Evolutionary conservation across 108 stramenopile species (phyloP).

Genomic region (Chaetoceros tenuissimus): DNA sequence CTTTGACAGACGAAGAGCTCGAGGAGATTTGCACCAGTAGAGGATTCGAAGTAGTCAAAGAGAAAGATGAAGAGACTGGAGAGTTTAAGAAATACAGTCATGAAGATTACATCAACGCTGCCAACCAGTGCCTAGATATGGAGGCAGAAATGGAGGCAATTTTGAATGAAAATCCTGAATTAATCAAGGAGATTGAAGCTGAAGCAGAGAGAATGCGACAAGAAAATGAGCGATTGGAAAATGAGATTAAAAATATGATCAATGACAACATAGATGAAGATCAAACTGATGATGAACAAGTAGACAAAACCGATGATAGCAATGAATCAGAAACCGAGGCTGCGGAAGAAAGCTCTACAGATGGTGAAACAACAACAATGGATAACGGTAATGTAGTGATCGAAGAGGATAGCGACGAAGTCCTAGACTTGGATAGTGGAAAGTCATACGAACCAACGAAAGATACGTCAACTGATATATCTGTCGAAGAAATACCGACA

Average conservation of each 20-base stretch:
- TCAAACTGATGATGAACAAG: slow-evolving; percentile 9
- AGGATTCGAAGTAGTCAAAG: slow-evolving; percentile 62
- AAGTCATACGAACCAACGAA: neutral
- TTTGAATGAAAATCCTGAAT: slow-evolving; percentile 54
- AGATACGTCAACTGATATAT: neutral
- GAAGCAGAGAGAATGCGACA: slow-evolving; percentile 60
- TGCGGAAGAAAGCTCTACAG: neutral
- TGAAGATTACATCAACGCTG: slow-evolving; percentile 77
- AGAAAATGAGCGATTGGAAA: slow-evolving; percentile 37
- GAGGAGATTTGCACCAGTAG: slow-evolving; percentile 62
- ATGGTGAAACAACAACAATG: neutral
- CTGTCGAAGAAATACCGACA: neutral
- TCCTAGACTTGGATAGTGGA: neutral
- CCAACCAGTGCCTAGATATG: slow-evolving; percentile 63
- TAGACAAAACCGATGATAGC: slow-evolving; percentile 6
- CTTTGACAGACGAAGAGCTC: slow-evolving; percentile 56
- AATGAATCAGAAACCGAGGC: neutral
- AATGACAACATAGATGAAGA: slow-evolving; percentile 4
- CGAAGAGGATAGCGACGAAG: neutral
- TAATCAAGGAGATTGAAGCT: slow-evolving; percentile 50
- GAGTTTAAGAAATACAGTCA: slow-evolving; percentile 30
- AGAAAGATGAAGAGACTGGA: slow-evolving; percentile 28
- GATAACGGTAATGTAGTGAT: neutral
- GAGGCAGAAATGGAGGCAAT: slow-evolving; percentile 79
- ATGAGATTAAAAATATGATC: slow-evolving; percentile 17